Evolutionary conservation across 225 moss, liverwort and hornwort genomes (phyloP).

Genomic region (Marchantia polymorpha): DNA sequence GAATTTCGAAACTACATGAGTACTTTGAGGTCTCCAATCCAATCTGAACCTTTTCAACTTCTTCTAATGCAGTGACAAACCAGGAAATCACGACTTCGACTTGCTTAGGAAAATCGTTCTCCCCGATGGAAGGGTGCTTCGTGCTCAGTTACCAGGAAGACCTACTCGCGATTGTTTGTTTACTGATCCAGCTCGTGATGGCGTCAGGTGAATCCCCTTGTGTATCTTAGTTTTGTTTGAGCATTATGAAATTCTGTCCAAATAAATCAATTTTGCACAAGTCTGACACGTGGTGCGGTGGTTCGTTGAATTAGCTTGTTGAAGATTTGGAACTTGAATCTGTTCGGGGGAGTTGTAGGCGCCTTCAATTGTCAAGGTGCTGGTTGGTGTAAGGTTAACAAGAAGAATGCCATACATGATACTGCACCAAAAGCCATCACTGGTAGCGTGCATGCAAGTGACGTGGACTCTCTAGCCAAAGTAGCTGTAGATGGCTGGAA

Average conservation of each 20-base stretch:
- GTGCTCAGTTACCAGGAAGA: slow-evolving; percentile 85
- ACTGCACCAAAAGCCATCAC: slow-evolving; percentile 48
- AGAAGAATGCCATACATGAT: slow-evolving; percentile 80
- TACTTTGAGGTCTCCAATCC: background rate
- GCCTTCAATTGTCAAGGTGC: slow-evolving; percentile 99
- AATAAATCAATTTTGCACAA: background rate
- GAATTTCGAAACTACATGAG: background rate
- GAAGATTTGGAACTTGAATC: slow-evolving; percentile 99
- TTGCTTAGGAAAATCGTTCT: slow-evolving; percentile 81
- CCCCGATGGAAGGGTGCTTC: slow-evolving; percentile 81
- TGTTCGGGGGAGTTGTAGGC: slow-evolving; percentile 78
- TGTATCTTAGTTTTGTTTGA: background rate
- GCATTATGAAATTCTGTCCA: background rate
- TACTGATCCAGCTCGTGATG: slow-evolving; percentile 83
- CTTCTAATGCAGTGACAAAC: slow-evolving; percentile 72
- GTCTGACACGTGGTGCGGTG: background rate
- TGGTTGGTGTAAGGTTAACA: slow-evolving; percentile 88
- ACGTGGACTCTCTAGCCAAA: slow-evolving; percentile 55
- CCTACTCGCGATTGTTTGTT: slow-evolving; percentile 94
- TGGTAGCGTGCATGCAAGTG: slow-evolving; percentile 60
- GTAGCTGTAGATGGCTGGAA: slow-evolving; percentile 67
- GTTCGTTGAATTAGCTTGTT: slow-evolving; percentile 45
- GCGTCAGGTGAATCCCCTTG: slow-evolving; percentile 50
- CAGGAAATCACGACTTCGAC: slow-evolving; percentile 80
- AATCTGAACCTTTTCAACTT: background rate